phyloP scores from a whole-genome alignment of 148 eudicot genomes.

The Amaranthus cruentus region DNA sequence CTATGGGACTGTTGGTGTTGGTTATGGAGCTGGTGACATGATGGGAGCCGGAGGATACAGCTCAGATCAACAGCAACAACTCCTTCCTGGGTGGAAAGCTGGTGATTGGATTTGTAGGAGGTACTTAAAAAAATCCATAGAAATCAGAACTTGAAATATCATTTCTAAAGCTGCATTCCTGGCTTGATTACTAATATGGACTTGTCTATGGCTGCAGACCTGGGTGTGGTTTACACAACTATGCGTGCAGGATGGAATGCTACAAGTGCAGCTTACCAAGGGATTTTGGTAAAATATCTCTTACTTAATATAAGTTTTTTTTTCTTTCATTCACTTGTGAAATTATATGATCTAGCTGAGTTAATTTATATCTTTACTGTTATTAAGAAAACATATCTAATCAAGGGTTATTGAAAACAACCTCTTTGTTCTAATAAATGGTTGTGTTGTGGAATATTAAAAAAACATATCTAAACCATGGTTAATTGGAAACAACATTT shows the following conservation, averaged over 20 bases:
- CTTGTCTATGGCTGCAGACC: slow-evolving; percentile 29
- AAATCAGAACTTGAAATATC: no score
- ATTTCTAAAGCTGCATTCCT: slow-evolving; percentile 4
- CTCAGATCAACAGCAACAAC: slow-evolving; percentile 31
- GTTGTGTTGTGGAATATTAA: no score
- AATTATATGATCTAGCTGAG: slow-evolving; percentile 1
- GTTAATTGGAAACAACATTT: no score
- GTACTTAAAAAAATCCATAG: slow-evolving; percentile 21
- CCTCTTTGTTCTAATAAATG: no score
- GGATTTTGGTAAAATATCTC: slow-evolving; percentile 48
- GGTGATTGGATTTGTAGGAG: slow-evolving; percentile 88
- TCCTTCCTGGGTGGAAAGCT: slow-evolving; percentile 78
- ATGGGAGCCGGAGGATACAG: slow-evolving; percentile 31
- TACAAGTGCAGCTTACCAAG: slow-evolving; percentile 67
- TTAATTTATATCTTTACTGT: not conserved
- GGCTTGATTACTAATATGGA: not conserved
- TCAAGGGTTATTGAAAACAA: no score
- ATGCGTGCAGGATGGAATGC: slow-evolving; percentile 83
- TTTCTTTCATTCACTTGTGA: no score
- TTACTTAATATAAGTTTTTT: not conserved
- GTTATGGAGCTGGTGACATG: slow-evolving; percentile 36
- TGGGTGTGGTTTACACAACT: slow-evolving; percentile 86
- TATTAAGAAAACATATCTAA: not conserved
- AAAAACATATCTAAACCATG: no score
- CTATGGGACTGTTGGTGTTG: slow-evolving; percentile 33